Base-by-base conservation (phyloP, 192 early-diverging fungal genomes). In the Thamnidium elegans region DNA sequence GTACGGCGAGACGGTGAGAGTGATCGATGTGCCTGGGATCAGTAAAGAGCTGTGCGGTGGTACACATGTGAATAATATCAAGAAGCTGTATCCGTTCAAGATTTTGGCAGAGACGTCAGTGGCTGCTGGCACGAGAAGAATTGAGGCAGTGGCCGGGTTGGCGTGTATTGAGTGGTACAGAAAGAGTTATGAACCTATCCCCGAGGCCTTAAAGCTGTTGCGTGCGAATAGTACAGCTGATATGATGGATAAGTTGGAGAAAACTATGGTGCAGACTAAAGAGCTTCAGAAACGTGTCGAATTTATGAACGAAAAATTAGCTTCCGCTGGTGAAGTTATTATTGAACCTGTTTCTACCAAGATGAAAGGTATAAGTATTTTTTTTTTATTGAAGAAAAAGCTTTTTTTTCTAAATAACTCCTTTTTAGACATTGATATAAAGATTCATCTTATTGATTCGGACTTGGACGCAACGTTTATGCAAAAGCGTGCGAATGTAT, bases 41-140 rank as follows among this genome's bases (percentile, higher is more conserved):
- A 77, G 82, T 3, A 79, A 68, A 61, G 84, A 86, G 43, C 32
- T 84, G 39, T 86, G 84, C 63, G 75, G 80, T 58, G 84, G 84
- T 5, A 86, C 84, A 0, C 84, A 86, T 68, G 84, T 86, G 1
- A 68, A 77, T 17, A 69, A 77, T 30, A 64, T 84, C 3, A 58
- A 66, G 2, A 71, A 69, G 47, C 48, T 82, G 3, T 83, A 79
- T 63, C 84, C 84, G 4, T 82, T 86, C 72, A 78, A 80, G 67
- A 81, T 86, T 21, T 32, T 84, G 9, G 74, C 63, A 1, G 80
- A 84, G 53, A 70, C 78, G 5, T 82, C 82, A 13, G 82, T 86
- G 3, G 82, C 84, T 32, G 84, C 84, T 2, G 82, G 83, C 13
- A 83, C 81, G 14, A 62, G 84, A n/a, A 73, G 84, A 26, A 86